Evolutionary conservation across 2,329 filamentous ascomycete species (phyloP).

Genomic region (Apiospora kogelbergensis): DNA sequence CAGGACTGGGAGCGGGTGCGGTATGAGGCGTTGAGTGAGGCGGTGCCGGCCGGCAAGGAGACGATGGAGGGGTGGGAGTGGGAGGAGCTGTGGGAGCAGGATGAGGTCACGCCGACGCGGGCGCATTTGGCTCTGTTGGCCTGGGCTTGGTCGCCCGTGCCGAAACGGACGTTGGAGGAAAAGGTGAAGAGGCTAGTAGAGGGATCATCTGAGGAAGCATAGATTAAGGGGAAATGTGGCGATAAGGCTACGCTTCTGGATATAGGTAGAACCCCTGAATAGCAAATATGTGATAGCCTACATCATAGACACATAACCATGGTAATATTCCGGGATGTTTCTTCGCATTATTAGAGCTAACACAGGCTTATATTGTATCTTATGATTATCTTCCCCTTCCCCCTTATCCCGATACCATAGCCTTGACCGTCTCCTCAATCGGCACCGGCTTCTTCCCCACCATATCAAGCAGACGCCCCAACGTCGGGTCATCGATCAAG

Average conservation of each 20-base stretch:
- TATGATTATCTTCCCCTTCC: too few relatives aligned
- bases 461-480: slow-evolving; percentile 37
- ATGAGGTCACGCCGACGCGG: neutral
- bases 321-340: neutral
- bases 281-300: neutral
- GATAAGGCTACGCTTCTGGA: neutral
- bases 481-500: slow-evolving; percentile 29
- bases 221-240: neutral
- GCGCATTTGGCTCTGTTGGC: neutral
- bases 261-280: neutral
- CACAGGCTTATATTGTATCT: too few relatives aligned
- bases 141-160: neutral
- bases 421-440: slow-evolving; percentile 25
- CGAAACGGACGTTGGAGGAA: neutral
- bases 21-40: neutral
- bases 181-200: neutral
- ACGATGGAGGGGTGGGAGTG: neutral
- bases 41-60: neutral
- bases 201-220: neutral
- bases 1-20: slow-evolving; percentile 2
- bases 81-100: neutral
- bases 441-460: slow-evolving; percentile 24
- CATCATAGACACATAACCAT: neutral
- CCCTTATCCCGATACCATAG: slow-evolving; percentile 21
- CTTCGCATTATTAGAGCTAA: too few relatives aligned